phyloP scores from a whole-genome alignment of 78 protist species.

The Blattamonas nauphoetae region DNA sequence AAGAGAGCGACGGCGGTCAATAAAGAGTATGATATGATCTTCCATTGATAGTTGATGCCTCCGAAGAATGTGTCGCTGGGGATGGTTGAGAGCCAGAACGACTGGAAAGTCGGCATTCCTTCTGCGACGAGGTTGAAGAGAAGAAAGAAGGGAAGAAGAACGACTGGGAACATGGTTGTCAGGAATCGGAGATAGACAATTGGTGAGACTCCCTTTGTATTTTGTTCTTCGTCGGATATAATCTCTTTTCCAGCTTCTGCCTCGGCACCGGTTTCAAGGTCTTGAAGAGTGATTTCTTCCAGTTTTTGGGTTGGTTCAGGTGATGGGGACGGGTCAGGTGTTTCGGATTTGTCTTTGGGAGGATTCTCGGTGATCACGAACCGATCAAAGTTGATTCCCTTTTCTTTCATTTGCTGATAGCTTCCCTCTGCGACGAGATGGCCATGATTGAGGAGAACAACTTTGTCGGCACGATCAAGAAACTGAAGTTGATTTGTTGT shows the following conservation, averaged over 20 bases:
- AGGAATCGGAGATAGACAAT: neutral
- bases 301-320: no score
- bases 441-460: constrained; percentile 18
- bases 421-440: neutral
- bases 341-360: no score
- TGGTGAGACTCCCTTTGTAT: neutral
- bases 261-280: no score
- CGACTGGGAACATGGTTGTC: neutral
- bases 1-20: neutral
- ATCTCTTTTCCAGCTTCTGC: no score
- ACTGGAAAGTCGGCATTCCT: neutral
- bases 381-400: no score
- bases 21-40: neutral
- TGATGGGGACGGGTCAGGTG: no score
- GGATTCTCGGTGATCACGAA: no score
- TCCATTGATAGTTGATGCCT: neutral
- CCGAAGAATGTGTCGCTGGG: neutral
- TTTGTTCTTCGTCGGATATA: neutral
- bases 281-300: no score
- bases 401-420: no score
- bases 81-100: neutral
- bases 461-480: no score
- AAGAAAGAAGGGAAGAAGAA: neutral
- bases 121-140: neutral
- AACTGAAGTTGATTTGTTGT: no score